Base-by-base conservation (phyloP, 805 yeast genomes). In the Metschnikowia dekortorum region DNA sequence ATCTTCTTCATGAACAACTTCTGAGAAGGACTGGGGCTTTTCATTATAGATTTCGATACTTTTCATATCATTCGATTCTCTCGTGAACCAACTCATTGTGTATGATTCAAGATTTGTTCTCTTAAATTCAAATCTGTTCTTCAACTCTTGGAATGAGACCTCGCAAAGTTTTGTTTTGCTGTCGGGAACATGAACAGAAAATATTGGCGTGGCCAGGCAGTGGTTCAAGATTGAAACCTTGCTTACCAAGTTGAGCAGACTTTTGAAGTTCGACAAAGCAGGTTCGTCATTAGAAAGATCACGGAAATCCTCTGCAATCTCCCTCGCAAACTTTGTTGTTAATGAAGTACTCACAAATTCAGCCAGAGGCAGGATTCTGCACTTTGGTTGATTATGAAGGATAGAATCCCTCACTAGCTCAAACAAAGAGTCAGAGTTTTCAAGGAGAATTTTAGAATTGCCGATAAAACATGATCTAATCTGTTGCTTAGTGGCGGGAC, bases 361-460 rank as follows among this genome's bases (percentile, higher is more conserved):
- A 10, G 26, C 8, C 30, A 8, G 22, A 22, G 45, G 30, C 11
- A 31, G 18, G 5, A 14, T 32, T 6, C 13, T 9, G 4, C 28
- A 26, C 13, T 6, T 16, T 11, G 37, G 41, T 11, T 38, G 45
- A 36, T 34, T 32, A 6, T 39, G 44, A 7, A 29, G 61, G 37
- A 78, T 52, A 0, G 80, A 66, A 4, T 61, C 66, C 47, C 75
- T 69, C 1, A 89, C 80, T 32, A 87, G 53, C n/a, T 70, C 73
- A 0, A 89, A 84, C 35, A 90, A 60, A 39, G 74, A 79, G 50
- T 76, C 75, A 1, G 86, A 78, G 61, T 79, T 75, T 22, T 78
- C 63, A 44, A 94, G 73, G 5, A 87, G 41, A 28, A 48, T 40
- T 29, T 46, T 42, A 6, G 46, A 30, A 14, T 41, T 50, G n/a